Evolutionary conservation across 1,139 yeast species (phyloP).

Genomic region (Pichia sp.): DNA sequence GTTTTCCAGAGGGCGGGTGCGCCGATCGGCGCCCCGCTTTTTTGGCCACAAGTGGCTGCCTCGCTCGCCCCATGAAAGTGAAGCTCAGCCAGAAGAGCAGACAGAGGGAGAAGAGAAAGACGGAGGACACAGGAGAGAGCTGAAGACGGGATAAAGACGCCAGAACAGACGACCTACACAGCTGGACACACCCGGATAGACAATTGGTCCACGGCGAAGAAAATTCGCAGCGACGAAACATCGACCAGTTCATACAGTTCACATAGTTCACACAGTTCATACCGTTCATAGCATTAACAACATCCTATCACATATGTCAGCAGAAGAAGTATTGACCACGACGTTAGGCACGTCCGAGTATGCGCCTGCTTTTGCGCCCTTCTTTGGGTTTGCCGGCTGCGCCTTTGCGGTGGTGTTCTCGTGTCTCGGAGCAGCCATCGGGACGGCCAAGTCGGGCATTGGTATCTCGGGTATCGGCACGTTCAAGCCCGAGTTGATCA

Average conservation of each 20-base stretch:
- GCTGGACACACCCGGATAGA: background rate
- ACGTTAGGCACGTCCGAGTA: constrained; percentile 5
- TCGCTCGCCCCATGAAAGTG: background rate
- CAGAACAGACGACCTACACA: background rate
- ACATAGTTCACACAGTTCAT: background rate
- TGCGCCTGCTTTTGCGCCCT: constrained; percentile 87
- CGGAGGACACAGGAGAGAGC: background rate
- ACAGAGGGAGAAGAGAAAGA: background rate
- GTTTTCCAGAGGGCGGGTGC: background rate
- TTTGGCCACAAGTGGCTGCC: background rate
- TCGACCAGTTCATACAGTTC: background rate
- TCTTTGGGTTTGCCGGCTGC: constrained; percentile 94
- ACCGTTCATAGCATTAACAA: background rate
- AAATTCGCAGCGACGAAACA: background rate
- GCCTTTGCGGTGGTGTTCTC: constrained; percentile 87
- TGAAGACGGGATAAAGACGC: background rate
- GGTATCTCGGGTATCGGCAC: constrained; percentile 93
- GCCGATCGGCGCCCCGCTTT: background rate
- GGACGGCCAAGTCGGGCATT: constrained; percentile 97
- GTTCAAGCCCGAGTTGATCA: constrained; percentile 74
- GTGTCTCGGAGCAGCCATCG: constrained; percentile 95
- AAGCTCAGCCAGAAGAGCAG: background rate
- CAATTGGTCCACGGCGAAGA: background rate
- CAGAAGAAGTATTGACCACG: background rate
- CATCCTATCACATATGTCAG: background rate